Evolutionary conservation across 768 basidiomycete species (phyloP).

Genomic region (Mycena leptocephala): DNA sequence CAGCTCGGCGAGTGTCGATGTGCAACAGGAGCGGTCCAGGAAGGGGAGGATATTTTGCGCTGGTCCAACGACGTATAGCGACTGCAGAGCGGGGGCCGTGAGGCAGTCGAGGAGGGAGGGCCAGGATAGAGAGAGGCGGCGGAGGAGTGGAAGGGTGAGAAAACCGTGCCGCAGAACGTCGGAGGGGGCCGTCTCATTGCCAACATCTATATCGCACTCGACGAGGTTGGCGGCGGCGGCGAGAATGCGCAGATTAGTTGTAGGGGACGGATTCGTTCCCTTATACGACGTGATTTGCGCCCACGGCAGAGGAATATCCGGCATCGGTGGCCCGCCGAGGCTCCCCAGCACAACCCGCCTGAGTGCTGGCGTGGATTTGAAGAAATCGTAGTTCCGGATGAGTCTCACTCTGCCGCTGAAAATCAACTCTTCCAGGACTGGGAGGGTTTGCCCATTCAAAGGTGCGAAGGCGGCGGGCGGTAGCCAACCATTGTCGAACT

Average conservation of each 20-base stretch:
- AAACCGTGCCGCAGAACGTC: not conserved
- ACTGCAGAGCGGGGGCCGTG: not conserved
- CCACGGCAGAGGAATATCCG: not conserved
- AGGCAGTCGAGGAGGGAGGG: not conserved
- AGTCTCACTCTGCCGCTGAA: not conserved
- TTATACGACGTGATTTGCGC: not conserved
- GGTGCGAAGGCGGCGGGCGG: not conserved
- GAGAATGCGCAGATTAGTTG: not conserved
- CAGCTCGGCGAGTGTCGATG: not conserved
- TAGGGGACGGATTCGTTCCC: not conserved
- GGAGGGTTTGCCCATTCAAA: not conserved
- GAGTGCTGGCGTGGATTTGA: not conserved
- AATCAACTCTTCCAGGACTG: not conserved
- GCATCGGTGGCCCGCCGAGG: not conserved
- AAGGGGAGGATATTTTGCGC: not conserved
- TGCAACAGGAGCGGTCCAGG: not conserved
- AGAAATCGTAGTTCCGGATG: not conserved
- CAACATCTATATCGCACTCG: constrained; percentile 12
- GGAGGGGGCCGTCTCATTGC: no score
- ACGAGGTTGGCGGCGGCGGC: not conserved
- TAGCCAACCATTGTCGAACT: not conserved
- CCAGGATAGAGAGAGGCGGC: not conserved
- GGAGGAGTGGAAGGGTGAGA: not conserved
- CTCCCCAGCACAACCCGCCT: no score
- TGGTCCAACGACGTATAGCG: not conserved